Conservation (phyloP, 1,284 basidiomycete genomes). For the Pseudozyma tsukubaensis region DNA sequence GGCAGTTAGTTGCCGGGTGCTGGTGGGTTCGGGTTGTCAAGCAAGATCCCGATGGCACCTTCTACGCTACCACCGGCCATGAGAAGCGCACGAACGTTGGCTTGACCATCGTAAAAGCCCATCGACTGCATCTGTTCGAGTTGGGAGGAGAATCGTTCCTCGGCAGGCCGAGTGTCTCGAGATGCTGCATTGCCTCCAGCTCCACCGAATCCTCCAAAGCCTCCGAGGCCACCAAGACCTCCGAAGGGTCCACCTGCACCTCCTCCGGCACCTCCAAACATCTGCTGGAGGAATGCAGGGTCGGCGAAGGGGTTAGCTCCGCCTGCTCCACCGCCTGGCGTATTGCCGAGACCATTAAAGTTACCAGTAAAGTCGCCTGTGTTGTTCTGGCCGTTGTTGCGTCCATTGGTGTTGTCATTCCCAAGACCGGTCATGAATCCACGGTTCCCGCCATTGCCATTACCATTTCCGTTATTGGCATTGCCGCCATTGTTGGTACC, state of each 20-base stretch:
- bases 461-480: slow-evolving; percentile 1
- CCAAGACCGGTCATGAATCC: slow-evolving; percentile 6
- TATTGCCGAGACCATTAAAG: slow-evolving; percentile 22
- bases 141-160: slow-evolving; percentile 64
- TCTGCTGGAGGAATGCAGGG: slow-evolving; percentile 43
- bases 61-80: slow-evolving; percentile 64
- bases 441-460: slow-evolving; percentile 6
- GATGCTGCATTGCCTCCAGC: slow-evolving; percentile 28
- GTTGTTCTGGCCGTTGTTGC: slow-evolving; percentile 22
- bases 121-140: slow-evolving; percentile 65
- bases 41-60: slow-evolving; percentile 58
- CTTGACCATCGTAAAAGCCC: slow-evolving; percentile 64
- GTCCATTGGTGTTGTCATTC: slow-evolving; percentile 3
- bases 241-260: slow-evolving; percentile 34
- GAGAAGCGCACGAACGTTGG: slow-evolving; percentile 62
- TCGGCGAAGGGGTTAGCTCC: slow-evolving; percentile 34
- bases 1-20: slow-evolving; percentile 11
- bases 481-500: slow-evolving; percentile 7
- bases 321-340: slow-evolving; percentile 18
- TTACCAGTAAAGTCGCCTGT: slow-evolving; percentile 19
- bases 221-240: slow-evolving; percentile 44
- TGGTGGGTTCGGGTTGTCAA: slow-evolving; percentile 53
- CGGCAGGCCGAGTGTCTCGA: slow-evolving; percentile 56
- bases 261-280: slow-evolving; percentile 45
- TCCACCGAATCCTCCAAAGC: slow-evolving; percentile 28